Conservation (phyloP, 495 filamentous ascomycete genomes). For the Lasiosphaeria ovina region DNA sequence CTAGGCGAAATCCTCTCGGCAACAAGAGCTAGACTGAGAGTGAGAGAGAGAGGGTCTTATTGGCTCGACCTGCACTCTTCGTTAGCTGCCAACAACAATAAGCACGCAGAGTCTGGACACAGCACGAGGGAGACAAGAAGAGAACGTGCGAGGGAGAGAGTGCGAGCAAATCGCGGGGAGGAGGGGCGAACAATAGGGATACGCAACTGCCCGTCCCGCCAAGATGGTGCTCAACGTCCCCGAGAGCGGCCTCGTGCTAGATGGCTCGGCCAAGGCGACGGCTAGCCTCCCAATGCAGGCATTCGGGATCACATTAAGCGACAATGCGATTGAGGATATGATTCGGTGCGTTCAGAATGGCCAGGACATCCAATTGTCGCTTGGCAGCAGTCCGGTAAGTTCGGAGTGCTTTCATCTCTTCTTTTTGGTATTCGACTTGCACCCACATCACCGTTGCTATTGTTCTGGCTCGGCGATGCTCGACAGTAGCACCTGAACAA, state of each 20-base stretch:
- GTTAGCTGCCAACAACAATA: background rate
- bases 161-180: slow-evolving; percentile 13
- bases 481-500: slow-evolving; percentile 20
- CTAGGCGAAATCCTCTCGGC: background rate
- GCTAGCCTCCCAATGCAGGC: slow-evolving; percentile 42
- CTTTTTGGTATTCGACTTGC: slow-evolving; percentile 11
- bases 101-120: background rate
- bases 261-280: slow-evolving; percentile 38
- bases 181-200: slow-evolving; percentile 2
- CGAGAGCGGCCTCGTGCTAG: slow-evolving; percentile 43
- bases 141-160: background rate
- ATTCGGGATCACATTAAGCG: slow-evolving; percentile 64
- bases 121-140: slow-evolving; percentile 1
- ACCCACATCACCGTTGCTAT: slow-evolving; percentile 17
- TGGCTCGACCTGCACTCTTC: no score
- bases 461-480: slow-evolving; percentile 13
- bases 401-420: slow-evolving; percentile 15
- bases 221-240: slow-evolving; percentile 42
- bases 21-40: background rate
- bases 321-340: slow-evolving; percentile 67
- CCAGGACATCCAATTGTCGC: slow-evolving; percentile 56
- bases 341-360: slow-evolving; percentile 64
- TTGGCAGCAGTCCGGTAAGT: slow-evolving; percentile 58
- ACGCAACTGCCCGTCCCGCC: slow-evolving; percentile 7
- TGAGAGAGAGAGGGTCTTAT: background rate